These are phyloP conservation scores for Kingdonia uniflora DNA, from an alignment of 164 flowering plant species.

Conservation along the genomic window DNA sequence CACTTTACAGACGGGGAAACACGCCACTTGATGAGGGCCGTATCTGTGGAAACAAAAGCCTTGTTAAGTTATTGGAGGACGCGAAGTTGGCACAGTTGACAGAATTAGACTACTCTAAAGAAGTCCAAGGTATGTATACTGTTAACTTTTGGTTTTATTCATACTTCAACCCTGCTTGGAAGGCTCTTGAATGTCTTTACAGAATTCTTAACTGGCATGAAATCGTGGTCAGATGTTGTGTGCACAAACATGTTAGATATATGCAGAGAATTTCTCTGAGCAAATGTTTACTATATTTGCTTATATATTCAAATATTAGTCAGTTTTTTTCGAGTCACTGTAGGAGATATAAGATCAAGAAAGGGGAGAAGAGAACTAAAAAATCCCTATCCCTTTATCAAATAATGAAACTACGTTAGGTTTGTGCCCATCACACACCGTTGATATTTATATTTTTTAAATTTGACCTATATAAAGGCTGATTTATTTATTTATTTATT, in stretches of 20 bases:
- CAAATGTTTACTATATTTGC: background rate
- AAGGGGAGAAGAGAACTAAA: too few species aligned
- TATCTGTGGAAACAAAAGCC: constrained; percentile 49
- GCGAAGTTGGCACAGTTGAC: constrained; percentile 42
- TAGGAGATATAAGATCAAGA: too few species aligned
- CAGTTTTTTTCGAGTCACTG: too few species aligned
- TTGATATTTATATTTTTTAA: too few species aligned
- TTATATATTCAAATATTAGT: too few species aligned
- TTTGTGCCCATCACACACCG: too few species aligned
- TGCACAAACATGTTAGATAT: background rate
- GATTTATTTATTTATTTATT: too few species aligned
- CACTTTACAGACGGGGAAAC: constrained; percentile 67
- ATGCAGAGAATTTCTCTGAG: background rate
- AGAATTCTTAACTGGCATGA: background rate
- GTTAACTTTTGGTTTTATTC: background rate
- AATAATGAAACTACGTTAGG: too few species aligned
- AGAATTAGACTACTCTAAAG: constrained; percentile 23
- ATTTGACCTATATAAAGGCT: too few species aligned
- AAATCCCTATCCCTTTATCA: too few species aligned
- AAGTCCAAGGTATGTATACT: constrained; percentile 36
- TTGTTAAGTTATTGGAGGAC: constrained; percentile 68
- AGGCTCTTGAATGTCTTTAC: background rate
- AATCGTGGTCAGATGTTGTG: background rate
- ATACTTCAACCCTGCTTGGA: background rate
- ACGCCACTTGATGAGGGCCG: constrained; percentile 69